Conservation (phyloP, 2,329 filamentous ascomycete species). For the Stagonosporopsis tanaceti region DNA sequence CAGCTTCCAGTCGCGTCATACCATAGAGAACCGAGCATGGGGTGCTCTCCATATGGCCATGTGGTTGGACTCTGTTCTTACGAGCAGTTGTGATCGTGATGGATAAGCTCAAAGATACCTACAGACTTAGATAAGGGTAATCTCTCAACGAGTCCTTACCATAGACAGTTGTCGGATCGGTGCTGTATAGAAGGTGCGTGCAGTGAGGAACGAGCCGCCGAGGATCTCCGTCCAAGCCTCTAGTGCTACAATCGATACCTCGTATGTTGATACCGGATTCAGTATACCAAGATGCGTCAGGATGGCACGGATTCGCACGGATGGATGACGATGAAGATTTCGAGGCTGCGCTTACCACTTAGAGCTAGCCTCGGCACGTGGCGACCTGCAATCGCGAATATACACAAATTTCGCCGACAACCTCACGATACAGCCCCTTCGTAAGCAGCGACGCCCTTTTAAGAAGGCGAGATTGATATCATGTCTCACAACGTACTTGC, state of each 20-base stretch:
- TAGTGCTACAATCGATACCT: constrained; percentile 31
- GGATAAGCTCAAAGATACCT: too few relatives aligned
- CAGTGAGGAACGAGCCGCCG: neutral
- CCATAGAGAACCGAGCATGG: too few relatives aligned
- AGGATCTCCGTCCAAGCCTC: constrained; percentile 30
- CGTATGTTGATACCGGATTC: constrained; percentile 19
- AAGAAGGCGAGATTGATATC: neutral
- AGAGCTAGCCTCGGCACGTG: constrained; percentile 13
- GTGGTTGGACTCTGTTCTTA: too few relatives aligned
- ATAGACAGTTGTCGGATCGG: too few relatives aligned
- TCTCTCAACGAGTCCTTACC: too few relatives aligned
- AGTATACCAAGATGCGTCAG: constrained; percentile 27
- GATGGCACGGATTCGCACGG: constrained; percentile 1
- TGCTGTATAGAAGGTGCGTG: too few relatives aligned
- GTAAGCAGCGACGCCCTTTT: neutral
- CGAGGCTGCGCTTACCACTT: neutral
- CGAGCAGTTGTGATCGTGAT: too few relatives aligned
- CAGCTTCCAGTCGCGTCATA: too few relatives aligned
- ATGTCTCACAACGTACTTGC: neutral
- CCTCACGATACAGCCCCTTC: constrained; percentile 7
- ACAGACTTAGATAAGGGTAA: too few relatives aligned
- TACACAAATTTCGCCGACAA: constrained; percentile 1
- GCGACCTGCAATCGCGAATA: neutral
- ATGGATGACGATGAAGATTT: constrained; percentile 10
- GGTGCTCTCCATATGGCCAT: too few relatives aligned